Evolutionary conservation across 257 asterid genomes (phyloP).

Genomic region (Petunia secreta): DNA sequence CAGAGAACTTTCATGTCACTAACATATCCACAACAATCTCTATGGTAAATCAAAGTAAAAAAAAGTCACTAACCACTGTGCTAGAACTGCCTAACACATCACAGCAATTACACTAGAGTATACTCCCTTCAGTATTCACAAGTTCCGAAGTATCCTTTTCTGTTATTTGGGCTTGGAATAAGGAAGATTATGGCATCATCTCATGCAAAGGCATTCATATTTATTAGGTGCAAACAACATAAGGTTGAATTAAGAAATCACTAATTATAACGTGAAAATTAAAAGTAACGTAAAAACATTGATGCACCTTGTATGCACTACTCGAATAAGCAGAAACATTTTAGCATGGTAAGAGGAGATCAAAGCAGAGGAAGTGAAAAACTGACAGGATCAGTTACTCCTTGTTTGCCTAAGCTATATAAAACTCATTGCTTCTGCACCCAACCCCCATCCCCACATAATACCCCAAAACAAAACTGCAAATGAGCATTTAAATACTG

Average conservation of each 20-base stretch:
- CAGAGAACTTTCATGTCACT: background rate
- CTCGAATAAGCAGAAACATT: background rate
- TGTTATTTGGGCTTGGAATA: background rate
- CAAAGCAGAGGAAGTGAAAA: background rate
- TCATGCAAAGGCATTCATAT: constrained; percentile 25
- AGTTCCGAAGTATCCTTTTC: background rate
- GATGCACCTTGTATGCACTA: background rate
- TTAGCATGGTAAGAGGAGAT: background rate
- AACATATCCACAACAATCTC: constrained; percentile 25
- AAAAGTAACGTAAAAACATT: background rate
- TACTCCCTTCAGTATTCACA: constrained; percentile 29
- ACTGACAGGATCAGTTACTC: background rate
- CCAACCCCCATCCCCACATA: background rate
- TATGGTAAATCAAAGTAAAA: background rate
- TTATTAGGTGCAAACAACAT: background rate
- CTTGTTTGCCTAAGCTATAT: background rate
- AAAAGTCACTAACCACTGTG: background rate
- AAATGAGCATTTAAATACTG: too few species aligned
- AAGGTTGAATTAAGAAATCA: background rate
- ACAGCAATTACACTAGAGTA: constrained; percentile 26
- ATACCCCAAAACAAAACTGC: background rate
- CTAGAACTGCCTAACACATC: constrained; percentile 4
- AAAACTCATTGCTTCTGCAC: background rate
- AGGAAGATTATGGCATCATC: background rate
- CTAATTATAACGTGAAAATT: background rate